These are phyloP conservation scores for Pyricularia sp. DNA, from an alignment of 2,329 filamentous ascomycete species.

Conservation along the genomic window DNA sequence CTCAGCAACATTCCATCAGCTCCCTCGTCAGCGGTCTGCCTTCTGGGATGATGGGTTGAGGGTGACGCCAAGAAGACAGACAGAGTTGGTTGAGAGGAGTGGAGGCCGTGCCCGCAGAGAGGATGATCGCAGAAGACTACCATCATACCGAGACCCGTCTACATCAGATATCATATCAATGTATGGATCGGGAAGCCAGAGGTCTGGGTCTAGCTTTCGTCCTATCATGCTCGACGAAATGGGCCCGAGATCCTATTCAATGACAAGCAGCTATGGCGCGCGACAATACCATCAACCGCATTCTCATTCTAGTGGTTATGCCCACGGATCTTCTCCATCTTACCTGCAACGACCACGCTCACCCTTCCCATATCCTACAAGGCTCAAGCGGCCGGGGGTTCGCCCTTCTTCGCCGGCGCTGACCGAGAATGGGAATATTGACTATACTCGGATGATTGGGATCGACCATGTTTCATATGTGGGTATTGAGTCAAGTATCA, in stretches of 20 bases:
- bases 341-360: constrained; percentile 40
- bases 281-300: constrained; percentile 16
- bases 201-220: constrained; percentile 27
- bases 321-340: background rate
- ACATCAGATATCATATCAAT: constrained; percentile 43
- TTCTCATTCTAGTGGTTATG: background rate
- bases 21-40: constrained; percentile 15
- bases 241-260: constrained; percentile 38
- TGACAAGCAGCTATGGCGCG: constrained; percentile 35
- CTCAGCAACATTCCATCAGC: constrained; percentile 17
- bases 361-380: constrained; percentile 45
- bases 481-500: constrained; percentile 9
- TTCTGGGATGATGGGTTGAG: constrained; percentile 16
- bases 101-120: constrained; percentile 8
- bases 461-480: constrained; percentile 35
- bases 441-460: constrained; percentile 37
- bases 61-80: constrained; percentile 8
- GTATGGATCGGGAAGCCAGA: constrained; percentile 37
- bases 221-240: constrained; percentile 29
- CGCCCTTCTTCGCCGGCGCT: constrained; percentile 35
- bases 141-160: constrained; percentile 33
- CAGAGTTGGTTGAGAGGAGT: background rate
- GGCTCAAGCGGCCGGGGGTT: constrained; percentile 39
- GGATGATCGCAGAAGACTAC: constrained; percentile 30
- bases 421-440: constrained; percentile 31